Percentiles rank a stretch among this genome's conserved stretches.
Evolutionary conservation across 2,329 filamentous ascomycete genomes (phyloP).

Genomic region (Botrytis medusae): DNA sequence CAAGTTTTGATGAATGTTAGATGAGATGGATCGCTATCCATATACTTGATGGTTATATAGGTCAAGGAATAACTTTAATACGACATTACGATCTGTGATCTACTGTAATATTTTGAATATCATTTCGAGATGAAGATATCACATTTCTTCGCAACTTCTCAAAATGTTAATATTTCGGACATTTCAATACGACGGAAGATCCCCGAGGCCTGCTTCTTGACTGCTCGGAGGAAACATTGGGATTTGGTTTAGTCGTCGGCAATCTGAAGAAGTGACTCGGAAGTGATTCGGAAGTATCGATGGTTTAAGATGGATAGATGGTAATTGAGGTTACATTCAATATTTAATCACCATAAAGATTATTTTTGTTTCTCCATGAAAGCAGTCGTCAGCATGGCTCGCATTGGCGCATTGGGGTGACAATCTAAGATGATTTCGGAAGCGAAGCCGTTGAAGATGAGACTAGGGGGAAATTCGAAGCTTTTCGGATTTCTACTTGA

Average conservation of each 20-base stretch:
- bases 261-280: neutral
- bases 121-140: neutral
- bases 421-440: constrained; percentile 13
- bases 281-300: neutral
- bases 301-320: neutral
- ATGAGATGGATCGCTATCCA: neutral
- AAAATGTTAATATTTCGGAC: neutral
- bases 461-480: neutral
- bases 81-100: neutral
- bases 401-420: neutral
- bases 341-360: neutral
- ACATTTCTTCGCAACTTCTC: neutral
- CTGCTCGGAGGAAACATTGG: neutral
- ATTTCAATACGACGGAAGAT: neutral
- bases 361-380: neutral
- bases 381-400: neutral
- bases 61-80: neutral
- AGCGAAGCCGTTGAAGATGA: constrained; percentile 14
- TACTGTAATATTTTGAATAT: neutral
- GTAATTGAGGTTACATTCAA: neutral
- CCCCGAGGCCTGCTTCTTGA: neutral
- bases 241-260: constrained; percentile 6
- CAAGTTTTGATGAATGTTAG: neutral
- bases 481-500: constrained; percentile 10
- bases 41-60: neutral